These are phyloP conservation scores for Exophiala sp. DNA, from an alignment of 2,329 filamentous ascomycete genomes.

Conservation along the genomic window DNA sequence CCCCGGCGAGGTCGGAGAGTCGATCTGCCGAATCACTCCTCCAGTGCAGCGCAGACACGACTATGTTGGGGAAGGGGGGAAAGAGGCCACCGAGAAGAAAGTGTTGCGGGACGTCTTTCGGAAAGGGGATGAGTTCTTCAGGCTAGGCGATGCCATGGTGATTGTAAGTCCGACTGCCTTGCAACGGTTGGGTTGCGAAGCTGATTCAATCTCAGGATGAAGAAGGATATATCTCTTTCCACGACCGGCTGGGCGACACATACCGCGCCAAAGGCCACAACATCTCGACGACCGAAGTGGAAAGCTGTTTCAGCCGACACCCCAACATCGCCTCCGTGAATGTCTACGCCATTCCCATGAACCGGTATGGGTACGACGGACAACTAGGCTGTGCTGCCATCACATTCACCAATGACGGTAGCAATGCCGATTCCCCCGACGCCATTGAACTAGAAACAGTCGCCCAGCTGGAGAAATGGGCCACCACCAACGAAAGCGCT, in stretches of 20 bases:
- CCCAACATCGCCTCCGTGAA: constrained; percentile 24
- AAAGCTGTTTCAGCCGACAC: constrained; percentile 21
- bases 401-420: constrained; percentile 4
- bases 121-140: constrained; percentile 74
- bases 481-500: constrained; percentile 12
- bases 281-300: constrained; percentile 71
- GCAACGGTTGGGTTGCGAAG: no score
- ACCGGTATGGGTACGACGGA: constrained; percentile 23
- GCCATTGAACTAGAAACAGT: constrained; percentile 7
- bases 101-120: constrained; percentile 65
- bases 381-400: constrained; percentile 20
- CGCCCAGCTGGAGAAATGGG: constrained; percentile 14
- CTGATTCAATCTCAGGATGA: no score
- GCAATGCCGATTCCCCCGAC: constrained; percentile 25
- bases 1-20: constrained; percentile 68
- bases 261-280: constrained; percentile 66
- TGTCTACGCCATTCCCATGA: constrained; percentile 27
- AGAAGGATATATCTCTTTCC: constrained; percentile 70
- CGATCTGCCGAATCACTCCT: constrained; percentile 54
- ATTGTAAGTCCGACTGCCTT: constrained; percentile 13
- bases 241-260: constrained; percentile 57
- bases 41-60: constrained; percentile 19
- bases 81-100: constrained; percentile 65
- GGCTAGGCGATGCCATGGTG: constrained; percentile 70
- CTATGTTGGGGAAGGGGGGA: constrained; percentile 34